Evolutionary conservation across 257 asterid species (phyloP).

Genomic region (Nicotiana paniculata): DNA sequence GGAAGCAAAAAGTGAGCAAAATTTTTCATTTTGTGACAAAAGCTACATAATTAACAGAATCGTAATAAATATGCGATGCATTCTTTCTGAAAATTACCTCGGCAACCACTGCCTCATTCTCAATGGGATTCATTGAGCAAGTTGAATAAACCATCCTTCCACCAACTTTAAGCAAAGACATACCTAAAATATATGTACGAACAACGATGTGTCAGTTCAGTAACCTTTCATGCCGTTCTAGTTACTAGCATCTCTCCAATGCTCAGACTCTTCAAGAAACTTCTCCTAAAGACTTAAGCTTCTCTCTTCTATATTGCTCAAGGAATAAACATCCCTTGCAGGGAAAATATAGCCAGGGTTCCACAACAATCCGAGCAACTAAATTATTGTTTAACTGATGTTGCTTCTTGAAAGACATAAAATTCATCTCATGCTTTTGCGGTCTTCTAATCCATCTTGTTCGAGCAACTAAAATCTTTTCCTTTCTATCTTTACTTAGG

Average conservation of each 20-base stretch:
- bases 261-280: not conserved
- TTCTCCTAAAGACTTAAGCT: not conserved
- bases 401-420: constrained; percentile 2
- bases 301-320: not conserved
- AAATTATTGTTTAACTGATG: not conserved
- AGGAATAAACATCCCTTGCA: not conserved
- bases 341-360: not conserved
- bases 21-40: not conserved
- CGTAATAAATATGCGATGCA: not conserved
- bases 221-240: not conserved
- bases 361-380: not conserved
- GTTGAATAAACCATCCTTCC: constrained; percentile 96
- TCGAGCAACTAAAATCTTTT: not conserved
- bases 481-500: not conserved
- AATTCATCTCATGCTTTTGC: not conserved
- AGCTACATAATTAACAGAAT: not conserved
- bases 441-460: not conserved
- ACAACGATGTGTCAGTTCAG: not conserved
- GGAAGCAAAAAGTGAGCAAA: not conserved
- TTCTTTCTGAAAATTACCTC: constrained; percentile 48
- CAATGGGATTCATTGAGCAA: constrained; percentile 98
- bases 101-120: constrained; percentile 93
- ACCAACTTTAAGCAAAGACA: constrained; percentile 93
- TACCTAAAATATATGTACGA: constrained; percentile 40
- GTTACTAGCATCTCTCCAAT: not conserved